Evolutionary conservation across 441 rosid genomes (phyloP), one percentile per base, ranked within the genome.

Genomic region (Croton laevigatus): DNA sequence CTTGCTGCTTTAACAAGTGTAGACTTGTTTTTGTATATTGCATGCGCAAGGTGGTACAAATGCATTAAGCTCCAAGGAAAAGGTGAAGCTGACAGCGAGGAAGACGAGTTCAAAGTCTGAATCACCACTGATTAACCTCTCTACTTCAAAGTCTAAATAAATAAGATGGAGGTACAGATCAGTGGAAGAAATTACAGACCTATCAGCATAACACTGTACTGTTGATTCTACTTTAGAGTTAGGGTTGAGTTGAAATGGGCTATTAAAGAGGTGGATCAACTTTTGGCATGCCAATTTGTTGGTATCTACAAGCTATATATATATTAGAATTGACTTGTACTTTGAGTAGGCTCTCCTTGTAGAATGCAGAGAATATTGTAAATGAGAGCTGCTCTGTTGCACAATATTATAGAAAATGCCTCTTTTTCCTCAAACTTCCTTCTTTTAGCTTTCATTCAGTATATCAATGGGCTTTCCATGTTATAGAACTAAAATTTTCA

Each of bases 11-110:
- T 96, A 59, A 96, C 98, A 10, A 66, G 82, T 17, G 22, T 83
- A 9, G 96, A 96, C 81, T 75, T 96, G 23, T 80, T 78, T 53
- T 74, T 91, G 53, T 96, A 96, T 69, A 44, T 91, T 40, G 83
- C 72, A 19, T 87, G 94, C 76, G 99, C 99, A 51, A 89, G 66
- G 77, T 96, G 97, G 99, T 96, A 96, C 77, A 89, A 88, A 79
- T 61, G 76, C 51, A 96, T 93, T 70, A 74, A 90, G 71, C 84
- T 88, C 64, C 88, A 89, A 84, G 87, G 88, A 6, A 91, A 85
- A 75, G 71, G 62, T 36, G 60, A 3, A 27, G 82, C 65, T 51
- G 73, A 68, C 8, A 74, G 70, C 1, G 69, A 75, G 57, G 68
- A 72, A 67, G 81, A 71, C 1, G 70, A 61, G 77, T 76, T 14